Conservation (phyloP, 148 eudicot species). For the Vaccinium myrtillus region DNA sequence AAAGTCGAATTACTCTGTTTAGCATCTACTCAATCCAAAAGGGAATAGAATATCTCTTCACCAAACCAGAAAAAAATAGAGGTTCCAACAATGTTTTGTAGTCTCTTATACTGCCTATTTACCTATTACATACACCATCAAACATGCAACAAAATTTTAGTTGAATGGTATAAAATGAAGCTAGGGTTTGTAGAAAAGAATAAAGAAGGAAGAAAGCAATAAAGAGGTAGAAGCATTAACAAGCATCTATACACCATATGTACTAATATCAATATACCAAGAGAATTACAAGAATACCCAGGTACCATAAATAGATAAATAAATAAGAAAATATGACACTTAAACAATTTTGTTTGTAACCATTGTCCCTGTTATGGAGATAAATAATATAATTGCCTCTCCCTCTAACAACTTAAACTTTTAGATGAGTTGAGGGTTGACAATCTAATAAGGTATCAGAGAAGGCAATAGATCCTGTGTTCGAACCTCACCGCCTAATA, state of each 20-base stretch:
- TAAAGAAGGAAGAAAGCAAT: background rate
- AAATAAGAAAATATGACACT: background rate
- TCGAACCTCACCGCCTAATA: no score
- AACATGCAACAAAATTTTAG: background rate
- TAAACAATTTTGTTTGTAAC: conserved; percentile 18
- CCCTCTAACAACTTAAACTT: no score
- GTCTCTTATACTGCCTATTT: background rate
- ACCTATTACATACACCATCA: background rate
- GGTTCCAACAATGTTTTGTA: background rate
- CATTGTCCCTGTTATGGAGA: background rate
- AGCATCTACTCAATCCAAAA: background rate
- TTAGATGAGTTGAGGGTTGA: no score
- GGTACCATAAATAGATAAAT: background rate
- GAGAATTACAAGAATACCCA: background rate
- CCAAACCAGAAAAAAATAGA: background rate
- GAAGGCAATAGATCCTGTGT: no score
- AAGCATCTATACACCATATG: background rate
- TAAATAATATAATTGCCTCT: no score
- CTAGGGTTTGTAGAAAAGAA: background rate
- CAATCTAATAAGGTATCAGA: no score
- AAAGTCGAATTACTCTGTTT: background rate
- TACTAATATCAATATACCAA: background rate
- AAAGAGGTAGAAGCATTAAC: background rate
- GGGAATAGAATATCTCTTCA: background rate
- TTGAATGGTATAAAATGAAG: background rate